Base-by-base conservation (phyloP, 176 grass and related monocot species). In the Rhynchospora breviuscula region DNA sequence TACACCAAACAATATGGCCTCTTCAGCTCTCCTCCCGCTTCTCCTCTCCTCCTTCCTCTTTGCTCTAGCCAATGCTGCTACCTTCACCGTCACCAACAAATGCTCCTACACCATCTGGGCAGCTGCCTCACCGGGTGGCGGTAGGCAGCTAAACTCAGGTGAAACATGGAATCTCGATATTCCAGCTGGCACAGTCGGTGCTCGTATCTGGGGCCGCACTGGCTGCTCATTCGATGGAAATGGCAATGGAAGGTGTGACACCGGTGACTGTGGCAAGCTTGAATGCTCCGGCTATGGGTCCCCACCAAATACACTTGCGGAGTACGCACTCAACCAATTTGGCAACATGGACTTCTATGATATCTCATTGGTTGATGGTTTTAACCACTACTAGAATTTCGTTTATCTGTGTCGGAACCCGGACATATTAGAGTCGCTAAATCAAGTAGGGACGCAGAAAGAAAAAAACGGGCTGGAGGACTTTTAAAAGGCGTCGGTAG, bases 131-230 rank as follows among this genome's bases (percentile, higher is more conserved):
- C 86, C 89, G 8, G 63, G 79, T 23, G 83, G 83, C 48, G 69
- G 86, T 49, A 15, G 2, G 19, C 68, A 43, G 83, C 79, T 91
- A 5, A 7, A 71, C 46, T 46, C 43, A 3, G 89, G 84, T 7
- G 14, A 86, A 14, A 23, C 53, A 18, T 91, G 89, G 89, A 35
- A 0, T 22, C 7, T 88, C 12, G 0, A 46, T 40, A 48, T 83
- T 26, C 14, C 26, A 22, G 29, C 58, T 0, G 82, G 85, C 43
- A 87, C 85, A 1, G 59, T 8, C 0, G 33, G 67, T 11, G 72
- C n/a, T 21, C 81, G 84, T 22, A 59, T 92, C 35, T 89, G 90
- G 90, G 90, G 52, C 5, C 84, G 81, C 17, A 92, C 90, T 2
- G 81, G 17, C 58, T 92, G 84, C 59, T 40, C 11, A 10, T 88